Evolutionary conservation across 2,329 filamentous ascomycete genomes (phyloP), one percentile per base, ranked within the genome.

Genomic region (Colletotrichum liaoningense): DNA sequence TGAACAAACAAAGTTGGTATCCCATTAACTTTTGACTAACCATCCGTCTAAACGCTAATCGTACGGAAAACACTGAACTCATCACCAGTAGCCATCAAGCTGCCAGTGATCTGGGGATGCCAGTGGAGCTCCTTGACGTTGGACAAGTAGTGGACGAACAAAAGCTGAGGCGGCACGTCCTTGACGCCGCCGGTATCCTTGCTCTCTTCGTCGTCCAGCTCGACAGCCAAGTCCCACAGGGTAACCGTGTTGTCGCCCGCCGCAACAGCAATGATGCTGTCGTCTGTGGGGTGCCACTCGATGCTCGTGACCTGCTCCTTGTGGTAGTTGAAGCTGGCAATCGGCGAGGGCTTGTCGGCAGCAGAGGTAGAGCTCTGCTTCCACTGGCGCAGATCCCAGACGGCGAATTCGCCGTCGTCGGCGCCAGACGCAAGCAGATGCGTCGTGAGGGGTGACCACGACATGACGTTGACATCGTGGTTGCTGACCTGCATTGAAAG

Each of bases 331-430:
- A 98, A 99, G 78, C 93, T 93, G 4, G 97, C 97, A n/a, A 98
- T 94, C 1, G 97, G 94, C 60, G 92, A 92, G 6, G 93, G 93
- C 85, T 88, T 89, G 77, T 88, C 84, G 19, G 49, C 55, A 16
- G 67, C 55, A 7, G 85, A 85, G 38, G 86, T 81, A 69, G 81
- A 83, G 75, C 86, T 87, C 2, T 92, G 91, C 86, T 98, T 98
- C 96, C 96, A 98, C 83, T 97, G 93, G 67, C 97, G 91, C 79
- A 99, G 86, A 83, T 99, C 97, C 97, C 97, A 99, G 28, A 98
- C 95, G 1, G 90, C 95, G 95, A 96, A 98, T 66, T 93, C 92
- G 49, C 97, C 97, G 80, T 98, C 95, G 80, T 99, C 97, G 75
- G 94, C 95, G 57, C 97, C 97, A 0, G 95, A 95, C 1, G 96